Evolutionary conservation across 1,139 yeast genomes (phyloP).

Genomic region (Pichia sp.): DNA sequence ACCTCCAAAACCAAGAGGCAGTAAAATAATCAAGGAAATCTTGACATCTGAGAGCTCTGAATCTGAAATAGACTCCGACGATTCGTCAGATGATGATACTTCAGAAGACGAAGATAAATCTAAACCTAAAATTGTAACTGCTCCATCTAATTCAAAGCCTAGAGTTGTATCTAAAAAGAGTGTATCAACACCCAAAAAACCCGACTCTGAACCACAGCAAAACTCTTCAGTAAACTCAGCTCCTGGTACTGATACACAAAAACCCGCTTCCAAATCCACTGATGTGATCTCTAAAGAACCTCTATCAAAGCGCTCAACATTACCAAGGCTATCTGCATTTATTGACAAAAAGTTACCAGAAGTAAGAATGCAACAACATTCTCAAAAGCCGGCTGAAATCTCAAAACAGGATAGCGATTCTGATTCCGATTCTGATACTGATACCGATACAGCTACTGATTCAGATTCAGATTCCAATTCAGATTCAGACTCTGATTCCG

Average conservation of each 20-base stretch:
- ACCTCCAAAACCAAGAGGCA: slow-evolving; percentile 7
- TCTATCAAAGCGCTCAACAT: slow-evolving; percentile 26
- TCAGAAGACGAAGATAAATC: slow-evolving; percentile 11
- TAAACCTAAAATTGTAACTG: slow-evolving; percentile 30
- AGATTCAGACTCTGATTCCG: slow-evolving; percentile 24
- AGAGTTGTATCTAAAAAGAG: not conserved
- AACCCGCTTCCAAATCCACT: not conserved
- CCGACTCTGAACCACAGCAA: not conserved
- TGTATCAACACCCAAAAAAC: not conserved
- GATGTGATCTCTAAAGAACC: not conserved
- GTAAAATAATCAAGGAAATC: not conserved
- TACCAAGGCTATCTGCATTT: slow-evolving; percentile 51
- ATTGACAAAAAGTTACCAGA: slow-evolving; percentile 56
- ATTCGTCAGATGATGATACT: slow-evolving; percentile 9
- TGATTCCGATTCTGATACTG: slow-evolving; percentile 22
- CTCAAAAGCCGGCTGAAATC: slow-evolving; percentile 4
- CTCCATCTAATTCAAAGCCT: slow-evolving; percentile 24
- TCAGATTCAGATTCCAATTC: slow-evolving; percentile 19
- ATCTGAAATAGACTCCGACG: slow-evolving; percentile 9
- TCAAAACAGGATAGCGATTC: too few species aligned
- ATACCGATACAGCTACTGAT: slow-evolving; percentile 21
- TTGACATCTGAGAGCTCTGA: slow-evolving; percentile 1
- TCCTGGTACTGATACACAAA: not conserved
- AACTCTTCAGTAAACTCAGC: not conserved
- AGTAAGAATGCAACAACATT: slow-evolving; percentile 35